phyloP scores from a whole-genome alignment of 768 basidiomycete species.

The Agaricus sinodeliciosus region DNA sequence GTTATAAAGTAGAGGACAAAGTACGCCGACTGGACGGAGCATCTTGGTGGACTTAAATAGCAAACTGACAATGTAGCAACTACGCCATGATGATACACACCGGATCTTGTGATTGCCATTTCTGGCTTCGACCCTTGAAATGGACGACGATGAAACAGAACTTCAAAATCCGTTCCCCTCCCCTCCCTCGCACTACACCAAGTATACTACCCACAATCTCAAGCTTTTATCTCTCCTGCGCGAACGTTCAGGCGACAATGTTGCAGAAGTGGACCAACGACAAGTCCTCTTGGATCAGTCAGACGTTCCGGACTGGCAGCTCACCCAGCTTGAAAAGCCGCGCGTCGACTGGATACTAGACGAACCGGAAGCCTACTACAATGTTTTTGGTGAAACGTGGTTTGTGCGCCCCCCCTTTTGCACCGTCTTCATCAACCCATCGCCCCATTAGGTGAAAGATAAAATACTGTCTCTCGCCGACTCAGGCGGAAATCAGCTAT shows the following conservation, averaged over 20 bases:
- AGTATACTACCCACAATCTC: conserved; percentile 72
- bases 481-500: conserved; percentile 73
- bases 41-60: not conserved
- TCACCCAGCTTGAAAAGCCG: conserved; percentile 75
- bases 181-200: conserved; percentile 77
- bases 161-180: conserved; percentile 86
- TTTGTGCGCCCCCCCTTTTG: conserved; percentile 49
- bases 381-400: conserved; percentile 85
- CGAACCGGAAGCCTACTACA: conserved; percentile 66
- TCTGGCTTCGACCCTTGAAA: conserved; percentile 18
- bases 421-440: conserved; percentile 6
- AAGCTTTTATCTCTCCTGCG: conserved; percentile 56
- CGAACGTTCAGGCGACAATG: conserved; percentile 39
- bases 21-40: conserved; percentile 4
- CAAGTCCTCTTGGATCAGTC: conserved; percentile 62
- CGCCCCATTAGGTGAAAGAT: conserved; percentile 61
- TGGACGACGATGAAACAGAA: conserved; percentile 73
- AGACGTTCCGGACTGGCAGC: conserved; percentile 73
- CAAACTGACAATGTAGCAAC: not conserved
- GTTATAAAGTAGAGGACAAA: not conserved
- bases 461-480: conserved; percentile 78
- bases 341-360: conserved; percentile 88
- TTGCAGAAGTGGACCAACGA: conserved; percentile 44
- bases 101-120: conserved; percentile 12
- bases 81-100: too few relatives aligned